phyloP scores from a whole-genome alignment of 306 rosid species.

The Arachis stenosperma region DNA sequence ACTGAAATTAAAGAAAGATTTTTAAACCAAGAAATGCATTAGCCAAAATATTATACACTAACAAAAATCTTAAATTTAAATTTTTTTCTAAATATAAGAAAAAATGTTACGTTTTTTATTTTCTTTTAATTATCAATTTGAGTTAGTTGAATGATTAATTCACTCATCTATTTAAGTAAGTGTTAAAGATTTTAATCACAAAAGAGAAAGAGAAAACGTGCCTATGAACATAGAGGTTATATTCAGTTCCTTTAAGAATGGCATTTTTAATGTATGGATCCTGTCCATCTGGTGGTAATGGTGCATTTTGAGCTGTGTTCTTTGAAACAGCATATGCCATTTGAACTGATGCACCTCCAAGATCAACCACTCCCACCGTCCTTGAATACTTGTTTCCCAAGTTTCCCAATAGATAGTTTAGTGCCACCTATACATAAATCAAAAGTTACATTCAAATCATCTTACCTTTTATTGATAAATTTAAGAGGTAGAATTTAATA shows the following conservation, averaged over 20 bases:
- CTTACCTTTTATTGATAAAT: too few relatives aligned
- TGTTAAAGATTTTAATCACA: too few relatives aligned
- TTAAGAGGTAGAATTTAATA: too few relatives aligned
- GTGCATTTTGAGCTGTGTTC: constrained; percentile 61
- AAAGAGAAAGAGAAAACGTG: constrained; percentile 1
- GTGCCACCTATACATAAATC: constrained; percentile 55
- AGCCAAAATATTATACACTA: neutral
- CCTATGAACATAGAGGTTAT: constrained; percentile 88
- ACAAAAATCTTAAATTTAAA: too few relatives aligned
- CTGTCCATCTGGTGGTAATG: constrained; percentile 50
- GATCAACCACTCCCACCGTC: constrained; percentile 84
- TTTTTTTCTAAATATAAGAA: too few relatives aligned
- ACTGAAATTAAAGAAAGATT: constrained; percentile 44
- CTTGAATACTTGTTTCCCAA: constrained; percentile 54
- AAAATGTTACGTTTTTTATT: too few relatives aligned
- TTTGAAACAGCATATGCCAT: constrained; percentile 84
- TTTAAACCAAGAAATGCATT: neutral
- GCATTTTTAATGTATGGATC: constrained; percentile 59
- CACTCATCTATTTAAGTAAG: too few relatives aligned
- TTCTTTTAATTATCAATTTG: too few relatives aligned
- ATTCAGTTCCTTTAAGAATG: constrained; percentile 60
- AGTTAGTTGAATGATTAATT: too few relatives aligned
- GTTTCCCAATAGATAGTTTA: constrained; percentile 73
- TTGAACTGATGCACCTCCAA: constrained; percentile 94
- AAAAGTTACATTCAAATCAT: too few relatives aligned